Base-by-base conservation (phyloP, 768 basidiomycete genomes). In the Tricholomella constricta region DNA sequence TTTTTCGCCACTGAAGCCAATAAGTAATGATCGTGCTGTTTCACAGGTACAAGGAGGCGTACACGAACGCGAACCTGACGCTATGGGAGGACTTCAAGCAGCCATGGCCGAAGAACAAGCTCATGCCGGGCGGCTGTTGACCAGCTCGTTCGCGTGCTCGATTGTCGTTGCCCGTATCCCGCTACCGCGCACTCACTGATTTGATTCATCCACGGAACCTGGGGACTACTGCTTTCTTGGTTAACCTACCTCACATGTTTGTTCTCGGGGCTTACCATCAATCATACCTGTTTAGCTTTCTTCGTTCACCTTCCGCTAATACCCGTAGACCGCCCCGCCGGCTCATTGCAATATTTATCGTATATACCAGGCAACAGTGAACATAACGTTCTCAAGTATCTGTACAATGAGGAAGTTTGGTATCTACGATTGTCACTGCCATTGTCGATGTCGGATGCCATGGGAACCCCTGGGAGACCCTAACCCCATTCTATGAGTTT, bases 11-110 rank as follows among this genome's bases (percentile, higher is more conserved):
- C 44, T 10, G 25, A 14, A 7, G n/a, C 51, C 23, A 17, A 22
- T 48, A 14, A 41, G 22, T 22, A 19, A 38, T 44, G 26, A 15
- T 12, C 17, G 2, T 50, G 10, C 25, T 20, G 12, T 14, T 19
- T 2, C 5, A 23, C 54, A 75, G 75, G 26, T 76, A 74, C 59
- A 57, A 64, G 45, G 66, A 66, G 38, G 73, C 71, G 11, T 78
- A 78, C 40, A 71, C 71, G 3, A 76, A 78, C 37, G 60, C 72
- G n/a, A 76, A 77, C 45, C 56, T 77, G 42, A 75, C 75, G 6
- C 67, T 67, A 11, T 78, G 76, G 76, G 58, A 63, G 27, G 69
- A 70, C 29, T 69, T 64, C 50, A 62, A 66, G 36, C 72, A 76
- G 50, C 50, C 66, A 6, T 66, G 68, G 60, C 77, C 77, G 5